Percentiles rank a stretch among this genome's conserved stretches.
Conservation (phyloP, 1,284 basidiomycete species). For the Volvariella surrecta region DNA sequence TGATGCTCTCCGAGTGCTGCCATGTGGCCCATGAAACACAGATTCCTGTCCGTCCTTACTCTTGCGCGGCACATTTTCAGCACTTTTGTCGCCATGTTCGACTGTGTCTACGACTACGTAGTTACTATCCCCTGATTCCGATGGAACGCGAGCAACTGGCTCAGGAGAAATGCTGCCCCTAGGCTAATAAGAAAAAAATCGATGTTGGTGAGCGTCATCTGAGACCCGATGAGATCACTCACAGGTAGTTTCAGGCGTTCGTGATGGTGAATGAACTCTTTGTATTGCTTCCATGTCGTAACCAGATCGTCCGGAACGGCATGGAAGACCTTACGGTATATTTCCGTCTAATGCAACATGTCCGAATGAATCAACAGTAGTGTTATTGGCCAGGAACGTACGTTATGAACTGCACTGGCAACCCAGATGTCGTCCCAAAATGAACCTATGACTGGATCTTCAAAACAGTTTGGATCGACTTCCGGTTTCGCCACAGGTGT, state of each 20-base stretch:
- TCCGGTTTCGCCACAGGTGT: conserved; percentile 61
- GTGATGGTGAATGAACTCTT: conserved; percentile 71
- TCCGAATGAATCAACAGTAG: conserved; percentile 1
- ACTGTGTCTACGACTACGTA: conserved; percentile 10
- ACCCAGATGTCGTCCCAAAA: conserved; percentile 92
- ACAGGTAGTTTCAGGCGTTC: conserved; percentile 70
- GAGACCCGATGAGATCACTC: conserved; percentile 15
- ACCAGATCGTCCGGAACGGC: conserved; percentile 86
- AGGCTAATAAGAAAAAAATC: conserved; percentile 24
- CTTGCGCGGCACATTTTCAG: conserved; percentile 7
- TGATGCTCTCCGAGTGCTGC: conserved; percentile 23
- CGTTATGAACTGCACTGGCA: conserved; percentile 77
- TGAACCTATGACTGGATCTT: conserved; percentile 77
- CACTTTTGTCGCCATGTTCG: conserved; percentile 11
- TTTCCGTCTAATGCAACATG: conserved; percentile 63
- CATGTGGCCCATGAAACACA: conserved; percentile 9
- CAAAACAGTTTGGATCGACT: conserved; percentile 73
- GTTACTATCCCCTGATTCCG: conserved; percentile 40
- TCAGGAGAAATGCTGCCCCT: conserved; percentile 36
- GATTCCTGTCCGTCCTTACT: conserved; percentile 13
- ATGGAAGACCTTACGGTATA: conserved; percentile 90
- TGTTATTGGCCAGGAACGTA: conserved; percentile 32
- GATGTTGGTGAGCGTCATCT: conserved; percentile 2
- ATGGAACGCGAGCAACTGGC: conserved; percentile 46
- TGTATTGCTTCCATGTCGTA: conserved; percentile 93